Conservation (phyloP, 169 alveolate genomes). For the Cryptosporidium tyzzeri region DNA sequence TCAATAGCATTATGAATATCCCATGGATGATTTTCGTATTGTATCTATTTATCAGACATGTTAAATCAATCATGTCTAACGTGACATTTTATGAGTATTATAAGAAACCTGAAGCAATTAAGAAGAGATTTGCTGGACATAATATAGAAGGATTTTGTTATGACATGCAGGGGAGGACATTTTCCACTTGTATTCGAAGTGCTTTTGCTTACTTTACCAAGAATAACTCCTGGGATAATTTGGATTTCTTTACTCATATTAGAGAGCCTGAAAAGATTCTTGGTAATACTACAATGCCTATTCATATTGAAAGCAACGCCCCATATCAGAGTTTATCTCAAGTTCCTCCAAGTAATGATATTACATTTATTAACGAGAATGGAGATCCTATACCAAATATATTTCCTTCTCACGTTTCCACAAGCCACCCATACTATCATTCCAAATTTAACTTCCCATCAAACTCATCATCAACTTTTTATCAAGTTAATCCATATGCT, state of each 20-base stretch:
- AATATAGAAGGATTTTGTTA: slow-evolving; percentile 58
- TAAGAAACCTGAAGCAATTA: slow-evolving; percentile 81
- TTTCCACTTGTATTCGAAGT: slow-evolving; percentile 48
- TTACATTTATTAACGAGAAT: neutral
- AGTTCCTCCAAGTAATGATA: neutral
- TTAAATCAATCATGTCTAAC: slow-evolving; percentile 87
- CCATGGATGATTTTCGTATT: slow-evolving; percentile 84
- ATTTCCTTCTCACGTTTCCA: slow-evolving; percentile 23
- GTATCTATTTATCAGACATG: slow-evolving; percentile 84
- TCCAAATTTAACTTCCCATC: neutral
- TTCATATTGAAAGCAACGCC: slow-evolving; percentile 28
- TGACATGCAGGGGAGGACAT: slow-evolving; percentile 61
- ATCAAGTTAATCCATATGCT: slow-evolving; percentile 56
- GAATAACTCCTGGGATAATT: slow-evolving; percentile 54
- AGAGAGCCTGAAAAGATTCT: slow-evolving; percentile 37
- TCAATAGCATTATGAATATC: slow-evolving; percentile 70
- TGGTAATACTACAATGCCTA: slow-evolving; percentile 13
- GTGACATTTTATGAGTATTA: slow-evolving; percentile 90
- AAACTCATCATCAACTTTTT: slow-evolving; percentile 23
- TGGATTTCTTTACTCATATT: slow-evolving; percentile 55
- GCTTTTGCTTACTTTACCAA: slow-evolving; percentile 52
- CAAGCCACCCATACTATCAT: neutral
- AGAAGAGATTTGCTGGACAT: slow-evolving; percentile 60
- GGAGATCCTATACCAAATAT: slow-evolving; percentile 18
- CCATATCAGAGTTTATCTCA: slow-evolving; percentile 68